Evolutionary conservation across 441 rosid genomes (phyloP).

Genomic region (Mallotus japonicus): DNA sequence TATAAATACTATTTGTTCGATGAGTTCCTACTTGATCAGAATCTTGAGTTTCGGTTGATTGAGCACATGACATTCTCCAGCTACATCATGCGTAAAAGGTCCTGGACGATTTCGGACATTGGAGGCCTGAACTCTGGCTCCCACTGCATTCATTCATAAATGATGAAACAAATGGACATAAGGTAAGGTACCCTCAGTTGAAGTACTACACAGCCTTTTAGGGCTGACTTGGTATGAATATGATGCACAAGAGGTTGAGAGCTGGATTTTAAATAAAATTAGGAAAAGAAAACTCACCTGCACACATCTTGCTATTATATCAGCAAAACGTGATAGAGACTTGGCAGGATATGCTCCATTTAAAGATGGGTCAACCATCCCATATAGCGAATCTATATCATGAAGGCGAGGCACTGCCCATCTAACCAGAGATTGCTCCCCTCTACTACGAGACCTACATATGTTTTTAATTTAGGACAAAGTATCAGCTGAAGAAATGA

Average conservation of each 20-base stretch:
- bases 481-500: conserved; percentile 1
- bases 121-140: conserved; percentile 90
- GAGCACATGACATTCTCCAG: conserved; percentile 31
- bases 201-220: neutral
- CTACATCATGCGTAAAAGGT: conserved; percentile 66
- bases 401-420: conserved; percentile 92
- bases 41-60: neutral
- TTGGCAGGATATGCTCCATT: conserved; percentile 67
- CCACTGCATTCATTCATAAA: conserved; percentile 41
- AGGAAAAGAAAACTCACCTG: conserved; percentile 46
- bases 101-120: conserved; percentile 82
- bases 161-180: conserved; percentile 6
- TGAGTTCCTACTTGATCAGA: neutral
- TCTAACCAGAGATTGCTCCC: conserved; percentile 73
- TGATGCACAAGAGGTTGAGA: neutral
- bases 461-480: conserved; percentile 12
- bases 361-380: conserved; percentile 79
- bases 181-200: neutral
- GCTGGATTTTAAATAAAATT: neutral
- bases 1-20: conserved; percentile 2
- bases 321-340: conserved; percentile 87
- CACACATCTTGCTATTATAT: conserved; percentile 78
- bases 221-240: neutral
- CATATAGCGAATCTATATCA: conserved; percentile 70
- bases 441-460: conserved; percentile 63